Evolutionary conservation across 129 eudicot species (phyloP).

Genomic region (Chrysanthemum makinoi): DNA sequence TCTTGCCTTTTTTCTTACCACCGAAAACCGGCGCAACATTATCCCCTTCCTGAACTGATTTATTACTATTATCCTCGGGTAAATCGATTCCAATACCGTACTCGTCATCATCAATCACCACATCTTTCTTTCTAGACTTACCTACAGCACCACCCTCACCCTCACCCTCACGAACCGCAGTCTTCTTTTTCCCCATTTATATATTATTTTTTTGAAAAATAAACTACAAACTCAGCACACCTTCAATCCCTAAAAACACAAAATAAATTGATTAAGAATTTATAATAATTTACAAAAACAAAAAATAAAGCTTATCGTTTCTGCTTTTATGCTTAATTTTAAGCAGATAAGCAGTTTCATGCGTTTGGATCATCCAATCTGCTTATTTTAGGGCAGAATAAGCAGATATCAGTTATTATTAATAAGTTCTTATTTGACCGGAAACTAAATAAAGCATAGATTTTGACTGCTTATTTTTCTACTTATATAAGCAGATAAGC

Average conservation of each 20-base stretch:
- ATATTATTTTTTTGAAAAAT: conserved; percentile 33
- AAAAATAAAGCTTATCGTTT: too few relatives aligned
- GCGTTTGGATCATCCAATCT: background rate
- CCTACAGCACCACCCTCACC: conserved; percentile 47
- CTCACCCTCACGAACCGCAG: conserved; percentile 48
- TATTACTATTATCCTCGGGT: conserved; percentile 58
- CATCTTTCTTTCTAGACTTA: conserved; percentile 73
- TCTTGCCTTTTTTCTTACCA: conserved; percentile 71
- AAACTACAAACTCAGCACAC: conserved; percentile 11
- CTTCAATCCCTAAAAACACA: conserved; percentile 11
- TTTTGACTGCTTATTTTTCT: too few relatives aligned
- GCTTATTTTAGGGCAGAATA: too few relatives aligned
- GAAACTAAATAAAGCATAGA: too few relatives aligned
- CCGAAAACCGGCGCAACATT: conserved; percentile 30
- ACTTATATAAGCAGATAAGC: too few relatives aligned
- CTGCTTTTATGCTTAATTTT: too few relatives aligned
- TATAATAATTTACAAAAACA: too few relatives aligned
- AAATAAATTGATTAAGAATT: background rate
- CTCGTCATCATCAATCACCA: conserved; percentile 78
- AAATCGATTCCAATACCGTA: conserved; percentile 64
- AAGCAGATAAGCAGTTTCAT: background rate
- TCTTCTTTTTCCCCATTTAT: conserved; percentile 73
- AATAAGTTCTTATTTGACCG: too few relatives aligned
- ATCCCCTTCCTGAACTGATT: conserved; percentile 44
- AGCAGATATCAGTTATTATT: too few relatives aligned